A percentile compares a stretch with the other conserved stretches of the same genome.
phyloP scores from a whole-genome alignment of 148 eudicot genomes.

The Chenopodium berlandieri region DNA sequence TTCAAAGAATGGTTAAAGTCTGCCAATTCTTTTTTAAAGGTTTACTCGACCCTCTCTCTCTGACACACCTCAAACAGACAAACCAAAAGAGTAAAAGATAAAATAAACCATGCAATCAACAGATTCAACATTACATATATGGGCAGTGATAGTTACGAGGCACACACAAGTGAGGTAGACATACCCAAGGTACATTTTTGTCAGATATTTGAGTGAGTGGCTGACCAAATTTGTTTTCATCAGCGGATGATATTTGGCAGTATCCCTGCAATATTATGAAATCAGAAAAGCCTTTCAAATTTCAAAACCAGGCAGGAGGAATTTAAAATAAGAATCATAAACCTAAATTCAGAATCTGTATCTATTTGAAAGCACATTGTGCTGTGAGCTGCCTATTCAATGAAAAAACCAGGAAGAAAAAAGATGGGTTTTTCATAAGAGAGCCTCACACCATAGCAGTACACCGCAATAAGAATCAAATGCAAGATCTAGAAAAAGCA shows the following conservation, averaged over 20 bases:
- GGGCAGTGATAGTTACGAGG: background rate
- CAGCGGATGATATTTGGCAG: constrained; percentile 61
- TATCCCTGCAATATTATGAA: constrained; percentile 54
- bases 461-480: background rate
- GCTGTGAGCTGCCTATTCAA: background rate
- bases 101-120: background rate
- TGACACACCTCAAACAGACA: background rate
- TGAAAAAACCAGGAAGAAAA: background rate
- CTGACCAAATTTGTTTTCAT: constrained; percentile 82
- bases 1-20: background rate
- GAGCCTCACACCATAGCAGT: background rate
- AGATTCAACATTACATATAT: background rate
- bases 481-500: background rate
- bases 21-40: background rate
- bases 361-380: background rate
- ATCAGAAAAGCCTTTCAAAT: constrained; percentile 1
- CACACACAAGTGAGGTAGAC: constrained; percentile 9
- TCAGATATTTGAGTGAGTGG: constrained; percentile 71
- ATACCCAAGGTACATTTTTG: constrained; percentile 69
- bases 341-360: background rate
- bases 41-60: background rate
- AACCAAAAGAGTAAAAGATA: background rate
- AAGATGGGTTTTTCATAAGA: background rate
- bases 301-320: no score
- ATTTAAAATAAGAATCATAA: background rate